These are phyloP conservation scores for Saturnispora kantuleensis DNA, from an alignment of 805 yeast genomes.

Conservation along the genomic window DNA sequence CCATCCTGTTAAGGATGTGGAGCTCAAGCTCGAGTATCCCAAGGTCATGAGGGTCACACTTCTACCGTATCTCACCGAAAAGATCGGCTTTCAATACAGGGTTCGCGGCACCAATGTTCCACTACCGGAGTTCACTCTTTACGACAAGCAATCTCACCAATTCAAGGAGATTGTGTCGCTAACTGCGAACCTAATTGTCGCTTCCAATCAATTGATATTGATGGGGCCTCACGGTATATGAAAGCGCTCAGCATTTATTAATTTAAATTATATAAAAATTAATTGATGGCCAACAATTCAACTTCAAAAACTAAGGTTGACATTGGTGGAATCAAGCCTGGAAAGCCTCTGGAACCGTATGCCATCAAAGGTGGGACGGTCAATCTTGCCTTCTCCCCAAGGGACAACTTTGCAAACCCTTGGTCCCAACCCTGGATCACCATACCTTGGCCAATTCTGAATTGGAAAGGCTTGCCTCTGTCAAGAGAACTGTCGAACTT, in stretches of 20 bases:
- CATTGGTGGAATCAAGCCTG: conserved; percentile 93
- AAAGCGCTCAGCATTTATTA: not conserved
- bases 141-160: conserved; percentile 60
- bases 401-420: conserved; percentile 83
- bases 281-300: conserved; percentile 53
- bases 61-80: conserved; percentile 50
- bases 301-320: conserved; percentile 86
- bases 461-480: conserved; percentile 92
- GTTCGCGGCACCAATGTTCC: conserved; percentile 20
- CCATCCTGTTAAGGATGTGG: conserved; percentile 16
- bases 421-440: conserved; percentile 97
- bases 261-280: conserved; percentile 9
- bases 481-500: conserved; percentile 93
- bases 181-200: conserved; percentile 20
- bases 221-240: no score
- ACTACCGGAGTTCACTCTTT: conserved; percentile 56
- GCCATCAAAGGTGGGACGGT: conserved; percentile 92
- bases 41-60: conserved; percentile 37
- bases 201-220: conserved; percentile 21
- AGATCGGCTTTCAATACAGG: conserved; percentile 32
- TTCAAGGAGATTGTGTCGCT: conserved; percentile 44
- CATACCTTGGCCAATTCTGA: conserved; percentile 90
- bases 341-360: conserved; percentile 92
- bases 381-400: conserved; percentile 87
- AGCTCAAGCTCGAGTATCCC: conserved; percentile 17